Conservation (phyloP, 192 early-diverging fungal species). For the Entrophospora sp. region DNA sequence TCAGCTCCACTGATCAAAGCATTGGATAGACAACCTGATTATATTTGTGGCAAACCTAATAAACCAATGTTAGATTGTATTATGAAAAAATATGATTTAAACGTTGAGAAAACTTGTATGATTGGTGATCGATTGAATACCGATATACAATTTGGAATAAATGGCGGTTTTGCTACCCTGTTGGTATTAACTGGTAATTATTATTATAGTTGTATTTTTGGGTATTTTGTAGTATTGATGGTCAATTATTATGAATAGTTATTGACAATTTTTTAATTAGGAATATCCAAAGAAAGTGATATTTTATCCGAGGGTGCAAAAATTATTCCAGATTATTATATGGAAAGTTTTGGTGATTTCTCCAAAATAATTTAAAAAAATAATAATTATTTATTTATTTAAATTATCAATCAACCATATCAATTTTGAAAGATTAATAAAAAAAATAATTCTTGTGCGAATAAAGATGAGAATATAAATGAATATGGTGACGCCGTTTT, state of each 20-base stretch:
- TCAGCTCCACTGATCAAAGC: constrained; percentile 63
- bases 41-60: constrained; percentile 88
- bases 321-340: constrained; percentile 39
- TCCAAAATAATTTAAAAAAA: no score
- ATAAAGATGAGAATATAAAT: no score
- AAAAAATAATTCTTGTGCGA: no score
- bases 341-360: constrained; percentile 39
- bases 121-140: constrained; percentile 95
- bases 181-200: constrained; percentile 78
- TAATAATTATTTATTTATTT: no score
- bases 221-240: not conserved
- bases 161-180: constrained; percentile 78
- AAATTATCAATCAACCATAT: no score
- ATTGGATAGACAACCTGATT: constrained; percentile 67
- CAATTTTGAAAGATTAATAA: no score
- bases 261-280: not conserved
- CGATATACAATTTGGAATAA: constrained; percentile 88
- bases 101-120: constrained; percentile 83
- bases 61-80: constrained; percentile 92
- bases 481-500: no score
- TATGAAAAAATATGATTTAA: constrained; percentile 70
- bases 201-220: not conserved
- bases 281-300: constrained; percentile 30
- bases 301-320: constrained; percentile 24
- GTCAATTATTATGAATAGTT: not conserved